A percentile compares a stretch with the other conserved stretches of the same genome.
phyloP scores from a whole-genome alignment of 345 rosid genomes.

The Hibiscus mutabilis region DNA sequence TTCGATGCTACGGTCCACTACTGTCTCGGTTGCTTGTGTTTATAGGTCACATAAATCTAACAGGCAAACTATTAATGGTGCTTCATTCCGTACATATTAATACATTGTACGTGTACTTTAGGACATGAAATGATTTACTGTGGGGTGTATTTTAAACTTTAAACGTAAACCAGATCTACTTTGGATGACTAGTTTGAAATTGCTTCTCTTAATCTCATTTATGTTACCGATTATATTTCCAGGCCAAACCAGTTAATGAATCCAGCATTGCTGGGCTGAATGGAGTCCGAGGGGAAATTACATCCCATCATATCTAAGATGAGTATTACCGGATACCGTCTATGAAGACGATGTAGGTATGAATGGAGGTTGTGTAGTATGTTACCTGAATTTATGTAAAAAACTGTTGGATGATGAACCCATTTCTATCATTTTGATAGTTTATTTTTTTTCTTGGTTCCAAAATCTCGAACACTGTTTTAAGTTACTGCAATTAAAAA shows the following conservation, averaged over 20 bases:
- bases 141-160: background rate
- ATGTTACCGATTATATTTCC: background rate
- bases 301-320: background rate
- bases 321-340: background rate
- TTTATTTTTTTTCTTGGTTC: background rate
- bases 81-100: too few species aligned
- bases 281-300: background rate
- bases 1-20: background rate
- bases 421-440: background rate
- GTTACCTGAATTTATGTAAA: background rate
- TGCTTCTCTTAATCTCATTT: background rate
- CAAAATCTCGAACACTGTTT: background rate
- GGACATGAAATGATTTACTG: background rate
- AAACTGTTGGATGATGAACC: background rate
- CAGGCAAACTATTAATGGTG: too few species aligned
- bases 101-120: background rate
- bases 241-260: background rate
- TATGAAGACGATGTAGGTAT: background rate
- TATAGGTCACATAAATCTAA: too few species aligned
- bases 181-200: background rate
- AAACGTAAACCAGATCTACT: background rate
- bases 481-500: too few species aligned
- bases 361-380: background rate
- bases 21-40: background rate
- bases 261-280: background rate